Conservation (phyloP, 176 grass and related monocot species). For the Miscanthus lutarioriparius region DNA sequence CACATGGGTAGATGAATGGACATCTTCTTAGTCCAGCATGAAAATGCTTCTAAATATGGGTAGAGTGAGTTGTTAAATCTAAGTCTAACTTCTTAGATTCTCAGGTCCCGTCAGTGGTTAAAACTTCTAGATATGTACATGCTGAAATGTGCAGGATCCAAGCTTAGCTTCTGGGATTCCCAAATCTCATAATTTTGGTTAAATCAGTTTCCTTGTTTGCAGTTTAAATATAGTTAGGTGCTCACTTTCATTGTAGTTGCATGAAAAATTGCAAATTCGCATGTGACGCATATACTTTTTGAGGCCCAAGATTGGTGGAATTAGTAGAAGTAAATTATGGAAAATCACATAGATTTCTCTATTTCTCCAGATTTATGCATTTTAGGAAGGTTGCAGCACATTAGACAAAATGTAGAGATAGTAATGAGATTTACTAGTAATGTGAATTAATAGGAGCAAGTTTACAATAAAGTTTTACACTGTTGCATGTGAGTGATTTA, state of each 20-base stretch:
- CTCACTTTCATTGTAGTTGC: slow-evolving; percentile 1
- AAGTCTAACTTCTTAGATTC: slow-evolving; percentile 21
- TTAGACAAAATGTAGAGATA: background rate
- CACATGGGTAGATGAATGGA: background rate
- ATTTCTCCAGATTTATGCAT: background rate
- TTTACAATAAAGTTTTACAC: background rate
- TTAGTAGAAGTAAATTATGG: background rate
- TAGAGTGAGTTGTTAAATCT: background rate
- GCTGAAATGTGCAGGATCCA: background rate
- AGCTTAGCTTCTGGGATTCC: background rate
- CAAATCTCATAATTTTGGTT: background rate
- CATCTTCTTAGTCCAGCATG: background rate
- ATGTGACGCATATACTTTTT: background rate
- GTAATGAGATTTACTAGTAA: background rate
- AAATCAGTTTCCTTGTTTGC: background rate
- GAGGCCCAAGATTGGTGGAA: background rate
- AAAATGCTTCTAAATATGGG: background rate
- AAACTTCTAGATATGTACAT: background rate
- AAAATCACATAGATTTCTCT: background rate
- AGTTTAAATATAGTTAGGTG: background rate
- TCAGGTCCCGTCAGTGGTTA: background rate
- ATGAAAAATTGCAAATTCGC: background rate
- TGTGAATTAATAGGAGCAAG: background rate
- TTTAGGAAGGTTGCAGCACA: background rate
- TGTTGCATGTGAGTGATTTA: background rate